Conservation (phyloP, 140 eudicot genomes). For the Eryngium alpinum region DNA sequence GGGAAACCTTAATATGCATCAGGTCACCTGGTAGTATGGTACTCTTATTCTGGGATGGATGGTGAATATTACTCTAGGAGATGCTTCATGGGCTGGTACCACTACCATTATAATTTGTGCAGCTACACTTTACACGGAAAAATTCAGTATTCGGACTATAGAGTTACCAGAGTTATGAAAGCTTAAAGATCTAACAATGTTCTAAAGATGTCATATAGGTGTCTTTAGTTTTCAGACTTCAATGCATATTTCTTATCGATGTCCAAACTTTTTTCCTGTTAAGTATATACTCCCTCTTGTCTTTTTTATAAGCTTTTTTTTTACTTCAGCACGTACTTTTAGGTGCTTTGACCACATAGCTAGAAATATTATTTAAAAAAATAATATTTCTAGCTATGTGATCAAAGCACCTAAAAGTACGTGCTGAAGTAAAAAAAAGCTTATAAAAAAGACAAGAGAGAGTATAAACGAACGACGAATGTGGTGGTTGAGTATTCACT, state of each 20-base stretch:
- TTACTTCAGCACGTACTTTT: too few relatives aligned
- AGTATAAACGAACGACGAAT: neutral
- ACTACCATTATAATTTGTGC: neutral
- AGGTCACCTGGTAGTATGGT: neutral
- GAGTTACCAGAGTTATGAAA: neutral
- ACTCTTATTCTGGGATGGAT: neutral
- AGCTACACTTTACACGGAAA: neutral
- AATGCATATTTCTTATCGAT: neutral
- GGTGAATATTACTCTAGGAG: neutral
- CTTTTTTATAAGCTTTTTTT: too few relatives aligned
- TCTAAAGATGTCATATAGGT: neutral
- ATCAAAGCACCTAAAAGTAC: too few relatives aligned
- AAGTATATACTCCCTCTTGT: too few relatives aligned
- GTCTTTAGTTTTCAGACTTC: neutral
- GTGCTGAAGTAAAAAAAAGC: too few relatives aligned
- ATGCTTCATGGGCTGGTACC: neutral
- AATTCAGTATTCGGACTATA: neutral
- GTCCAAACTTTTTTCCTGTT: neutral
- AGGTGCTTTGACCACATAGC: too few relatives aligned
- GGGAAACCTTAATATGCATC: neutral
- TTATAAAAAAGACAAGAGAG: too few relatives aligned
- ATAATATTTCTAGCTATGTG: too few relatives aligned
- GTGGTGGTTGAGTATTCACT: neutral
- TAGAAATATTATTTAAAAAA: too few relatives aligned
- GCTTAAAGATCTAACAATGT: neutral